phyloP scores from a whole-genome alignment of 2,329 filamentous ascomycete genomes.

The Fusarium guadeloupense region DNA sequence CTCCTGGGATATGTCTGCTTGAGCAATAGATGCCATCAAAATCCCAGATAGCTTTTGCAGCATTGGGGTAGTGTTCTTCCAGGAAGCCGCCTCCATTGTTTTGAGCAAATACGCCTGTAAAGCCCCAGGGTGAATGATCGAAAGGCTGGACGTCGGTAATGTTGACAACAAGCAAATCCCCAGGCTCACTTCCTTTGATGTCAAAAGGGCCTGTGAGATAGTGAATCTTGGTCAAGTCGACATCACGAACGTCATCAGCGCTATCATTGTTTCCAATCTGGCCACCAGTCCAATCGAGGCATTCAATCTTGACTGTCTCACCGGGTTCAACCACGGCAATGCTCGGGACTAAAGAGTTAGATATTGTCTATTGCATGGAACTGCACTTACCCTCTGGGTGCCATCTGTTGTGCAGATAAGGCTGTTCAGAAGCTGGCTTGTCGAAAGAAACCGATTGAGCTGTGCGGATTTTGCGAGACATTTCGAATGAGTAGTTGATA shows the following conservation, averaged over 20 bases:
- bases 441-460: slow-evolving; percentile 41
- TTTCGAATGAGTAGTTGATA: background rate
- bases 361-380: background rate
- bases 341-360: slow-evolving; percentile 69
- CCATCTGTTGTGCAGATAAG: slow-evolving; percentile 74
- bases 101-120: slow-evolving; percentile 82
- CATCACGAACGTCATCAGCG: slow-evolving; percentile 86
- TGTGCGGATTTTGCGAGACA: slow-evolving; percentile 40
- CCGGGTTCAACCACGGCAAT: slow-evolving; percentile 78
- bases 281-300: slow-evolving; percentile 84
- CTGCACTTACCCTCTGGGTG: slow-evolving; percentile 79
- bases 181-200: slow-evolving; percentile 82
- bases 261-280: slow-evolving; percentile 90
- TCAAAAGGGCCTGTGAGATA: slow-evolving; percentile 92
- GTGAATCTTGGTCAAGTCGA: slow-evolving; percentile 85
- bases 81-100: slow-evolving; percentile 89
- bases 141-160: slow-evolving; percentile 95
- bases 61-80: slow-evolving; percentile 85
- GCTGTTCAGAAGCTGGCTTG: slow-evolving; percentile 40
- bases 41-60: slow-evolving; percentile 70
- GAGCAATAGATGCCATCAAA: slow-evolving; percentile 74
- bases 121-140: slow-evolving; percentile 87
- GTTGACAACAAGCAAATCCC: slow-evolving; percentile 85
- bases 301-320: slow-evolving; percentile 94
- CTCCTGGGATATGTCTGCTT: slow-evolving; percentile 85